A percentile compares a stretch with the other conserved stretches of the same genome.
These are phyloP conservation scores for Isatis tinctoria DNA, from an alignment of 345 rosid genomes.

Conservation along the genomic window DNA sequence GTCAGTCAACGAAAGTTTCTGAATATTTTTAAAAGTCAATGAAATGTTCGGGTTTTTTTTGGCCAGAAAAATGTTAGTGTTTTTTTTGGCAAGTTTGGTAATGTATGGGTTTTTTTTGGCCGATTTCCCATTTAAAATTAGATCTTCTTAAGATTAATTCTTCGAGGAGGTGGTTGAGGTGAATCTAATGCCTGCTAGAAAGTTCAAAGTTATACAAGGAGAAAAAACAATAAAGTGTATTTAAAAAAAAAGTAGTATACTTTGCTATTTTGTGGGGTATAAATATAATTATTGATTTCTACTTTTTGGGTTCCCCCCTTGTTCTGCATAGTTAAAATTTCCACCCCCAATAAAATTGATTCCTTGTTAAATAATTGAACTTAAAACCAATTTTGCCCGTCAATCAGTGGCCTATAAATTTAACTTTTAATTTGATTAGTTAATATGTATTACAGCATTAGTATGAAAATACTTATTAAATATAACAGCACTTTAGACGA, in stretches of 20 bases:
- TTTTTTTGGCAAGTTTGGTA: too few relatives aligned
- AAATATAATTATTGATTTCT: conserved; percentile 31
- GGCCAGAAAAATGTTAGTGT: too few relatives aligned
- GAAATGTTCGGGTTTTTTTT: too few relatives aligned
- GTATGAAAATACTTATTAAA: background rate
- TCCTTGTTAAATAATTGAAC: conserved; percentile 7
- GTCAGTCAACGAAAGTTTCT: too few relatives aligned
- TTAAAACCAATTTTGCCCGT: background rate
- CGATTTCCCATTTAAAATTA: background rate
- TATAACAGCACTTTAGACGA: background rate
- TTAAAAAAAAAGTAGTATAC: conserved; percentile 16
- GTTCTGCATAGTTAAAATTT: conserved; percentile 14
- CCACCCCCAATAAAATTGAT: conserved; percentile 11
- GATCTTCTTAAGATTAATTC: background rate
- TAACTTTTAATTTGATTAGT: conserved; percentile 5
- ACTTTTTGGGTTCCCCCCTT: conserved; percentile 19
- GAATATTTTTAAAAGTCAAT: too few relatives aligned
- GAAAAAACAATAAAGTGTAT: conserved; percentile 22
- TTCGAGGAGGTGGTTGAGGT: conserved; percentile 21
- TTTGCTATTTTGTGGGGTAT: conserved; percentile 34
- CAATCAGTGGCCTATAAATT: conserved; percentile 17
- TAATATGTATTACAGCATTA: background rate
- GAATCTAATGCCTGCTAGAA: conserved; percentile 32
- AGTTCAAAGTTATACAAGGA: conserved; percentile 21
- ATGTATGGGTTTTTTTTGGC: too few relatives aligned